Conservation (phyloP, 148 eudicot genomes). For the Salicornia ramosissima region DNA sequence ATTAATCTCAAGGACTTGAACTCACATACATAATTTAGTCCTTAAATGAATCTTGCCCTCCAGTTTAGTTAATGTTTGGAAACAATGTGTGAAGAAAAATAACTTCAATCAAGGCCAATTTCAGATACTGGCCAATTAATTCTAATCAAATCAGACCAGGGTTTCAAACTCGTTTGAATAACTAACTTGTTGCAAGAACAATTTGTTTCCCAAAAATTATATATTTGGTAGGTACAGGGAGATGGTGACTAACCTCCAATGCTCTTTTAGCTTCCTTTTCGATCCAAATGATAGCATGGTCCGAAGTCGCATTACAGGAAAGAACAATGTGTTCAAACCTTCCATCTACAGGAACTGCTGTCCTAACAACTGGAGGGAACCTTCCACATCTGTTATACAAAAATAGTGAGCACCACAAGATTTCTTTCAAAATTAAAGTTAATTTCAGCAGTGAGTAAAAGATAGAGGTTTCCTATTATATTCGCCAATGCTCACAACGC, state of each 20-base stretch:
- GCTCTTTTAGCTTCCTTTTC: constrained; percentile 86
- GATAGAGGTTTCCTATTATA: neutral
- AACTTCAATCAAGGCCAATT: neutral
- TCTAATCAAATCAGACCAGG: neutral
- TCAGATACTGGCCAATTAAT: neutral
- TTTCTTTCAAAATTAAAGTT: neutral
- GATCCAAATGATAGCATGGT: constrained; percentile 84
- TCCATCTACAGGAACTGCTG: constrained; percentile 98
- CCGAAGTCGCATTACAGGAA: constrained; percentile 91
- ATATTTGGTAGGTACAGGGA: neutral
- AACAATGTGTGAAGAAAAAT: neutral
- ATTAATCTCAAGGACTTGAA: neutral
- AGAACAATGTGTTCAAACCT: constrained; percentile 96
- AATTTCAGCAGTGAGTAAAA: neutral
- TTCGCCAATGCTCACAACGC: neutral
- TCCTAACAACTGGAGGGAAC: constrained; percentile 88
- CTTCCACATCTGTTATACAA: constrained; percentile 70
- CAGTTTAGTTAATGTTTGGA: no score
- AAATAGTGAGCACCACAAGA: neutral
- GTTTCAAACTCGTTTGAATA: neutral
- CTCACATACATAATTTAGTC: neutral
- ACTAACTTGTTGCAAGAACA: neutral
- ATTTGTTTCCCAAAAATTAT: neutral
- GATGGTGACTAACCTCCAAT: constrained; percentile 53
- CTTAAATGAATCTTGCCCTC: neutral